Conservation (phyloP, 345 rosid genomes). For the Punica granatum region DNA sequence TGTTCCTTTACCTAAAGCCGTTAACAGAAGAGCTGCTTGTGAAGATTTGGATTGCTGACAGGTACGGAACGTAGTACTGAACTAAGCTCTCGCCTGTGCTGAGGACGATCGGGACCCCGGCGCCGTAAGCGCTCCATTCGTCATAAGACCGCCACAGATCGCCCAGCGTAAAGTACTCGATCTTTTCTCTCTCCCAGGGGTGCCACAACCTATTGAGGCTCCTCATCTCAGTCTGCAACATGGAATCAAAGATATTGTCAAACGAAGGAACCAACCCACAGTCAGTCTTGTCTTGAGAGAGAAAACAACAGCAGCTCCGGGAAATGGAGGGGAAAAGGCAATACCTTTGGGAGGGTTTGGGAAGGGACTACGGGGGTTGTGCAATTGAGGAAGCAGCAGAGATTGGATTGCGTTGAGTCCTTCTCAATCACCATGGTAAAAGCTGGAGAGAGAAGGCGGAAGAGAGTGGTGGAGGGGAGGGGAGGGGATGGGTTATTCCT, state of each 20-base stretch:
- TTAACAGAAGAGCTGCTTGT: slow-evolving; percentile 36
- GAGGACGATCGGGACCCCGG: slow-evolving; percentile 37
- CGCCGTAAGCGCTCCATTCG: slow-evolving; percentile 60
- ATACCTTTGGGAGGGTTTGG: slow-evolving; percentile 79
- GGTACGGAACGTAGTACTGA: slow-evolving; percentile 51
- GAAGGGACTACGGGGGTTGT: slow-evolving; percentile 76
- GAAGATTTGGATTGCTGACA: slow-evolving; percentile 50
- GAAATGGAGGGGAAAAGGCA: slow-evolving; percentile 1
- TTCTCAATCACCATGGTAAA: slow-evolving; percentile 52
- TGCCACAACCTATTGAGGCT: slow-evolving; percentile 58
- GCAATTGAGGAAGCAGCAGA: slow-evolving; percentile 77
- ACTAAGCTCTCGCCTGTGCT: slow-evolving; percentile 32
- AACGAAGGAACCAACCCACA: neutral
- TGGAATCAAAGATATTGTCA: neutral
- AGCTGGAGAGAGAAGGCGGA: neutral
- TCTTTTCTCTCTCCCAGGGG: slow-evolving; percentile 42
- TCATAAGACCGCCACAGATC: slow-evolving; percentile 47
- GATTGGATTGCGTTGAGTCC: slow-evolving; percentile 76
- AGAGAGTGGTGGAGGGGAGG: slow-evolving; percentile 8
- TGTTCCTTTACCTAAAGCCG: slow-evolving; percentile 28
- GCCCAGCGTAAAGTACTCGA: slow-evolving; percentile 33
- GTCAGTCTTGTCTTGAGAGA: neutral
- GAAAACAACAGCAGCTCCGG: neutral
- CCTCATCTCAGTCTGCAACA: slow-evolving; percentile 65
- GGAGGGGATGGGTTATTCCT: slow-evolving; percentile 16